Base-by-base conservation (phyloP, 2,329 filamentous ascomycete genomes). In the Fusarium metavorans region DNA sequence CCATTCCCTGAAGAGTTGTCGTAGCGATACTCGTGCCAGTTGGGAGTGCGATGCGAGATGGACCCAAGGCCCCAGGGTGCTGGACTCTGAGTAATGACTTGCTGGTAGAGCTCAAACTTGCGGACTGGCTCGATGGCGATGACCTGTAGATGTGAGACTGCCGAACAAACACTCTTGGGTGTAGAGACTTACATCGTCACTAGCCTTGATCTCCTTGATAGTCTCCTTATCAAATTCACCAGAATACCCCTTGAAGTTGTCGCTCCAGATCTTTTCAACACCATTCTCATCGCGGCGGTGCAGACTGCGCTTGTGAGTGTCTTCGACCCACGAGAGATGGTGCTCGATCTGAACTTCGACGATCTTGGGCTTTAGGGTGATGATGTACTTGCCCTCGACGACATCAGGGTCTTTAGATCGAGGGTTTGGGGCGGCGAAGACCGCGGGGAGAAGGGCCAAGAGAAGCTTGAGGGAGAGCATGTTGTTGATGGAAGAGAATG, bases 1-100 rank as follows among this genome's bases (percentile, higher is more conserved):
- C 80, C 82, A 16, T 77, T 65, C 16, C 86, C 86, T 25, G 85
- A 84, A 23, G 76, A 81, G 10, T 74, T 67, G 69, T 87, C 84
- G 76, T 87, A 87, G 32, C 79, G 70, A 73, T 87, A 88, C 57
- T 80, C 76, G 14, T 62, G 81, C 9, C 74, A 79, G 37, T 80
- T 80, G 23, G 79, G 74, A 20, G 76, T 81, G 20, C 79, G 76
- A 78, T 84, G 83, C 9, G 87, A 88, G 70, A 88, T 80, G 35
- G 85, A 82, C 2, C 82, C 82, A 30, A 88, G 83, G 23, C 86
- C 86, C 84, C 86, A 87, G 1, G 84, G 76, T 8, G 84, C 79
- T 27, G 79, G 73, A 5, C 64, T 60, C 78, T 86, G 85, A 27
- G 79, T 83, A 64, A 76, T 71, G 25, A 73, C 73, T 35, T 23